A percentile compares a stretch with the other conserved stretches of the same genome.
phyloP scores from a whole-genome alignment of 768 basidiomycete species.

The Tylopilus sp. region DNA sequence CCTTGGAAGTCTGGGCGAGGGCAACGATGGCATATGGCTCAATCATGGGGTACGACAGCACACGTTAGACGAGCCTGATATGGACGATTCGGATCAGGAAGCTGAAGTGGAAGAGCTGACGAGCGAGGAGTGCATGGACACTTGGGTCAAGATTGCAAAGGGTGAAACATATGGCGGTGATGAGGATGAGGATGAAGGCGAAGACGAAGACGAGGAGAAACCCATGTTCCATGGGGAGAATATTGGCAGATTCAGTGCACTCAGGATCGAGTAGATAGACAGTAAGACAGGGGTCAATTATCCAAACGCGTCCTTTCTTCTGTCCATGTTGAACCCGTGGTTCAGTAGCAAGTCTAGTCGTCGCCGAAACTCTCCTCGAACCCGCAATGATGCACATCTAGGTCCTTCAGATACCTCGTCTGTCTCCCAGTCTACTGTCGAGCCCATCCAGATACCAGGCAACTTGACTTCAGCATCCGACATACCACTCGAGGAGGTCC shows the following conservation, averaged over 20 bases:
- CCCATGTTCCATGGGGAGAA: not conserved
- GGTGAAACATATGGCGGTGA: constrained; percentile 19
- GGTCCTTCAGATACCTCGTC: constrained; percentile 12
- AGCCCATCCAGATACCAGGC: constrained; percentile 5
- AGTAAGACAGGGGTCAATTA: constrained; percentile 10
- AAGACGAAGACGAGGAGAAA: constrained; percentile 17
- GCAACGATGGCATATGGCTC: constrained; percentile 58
- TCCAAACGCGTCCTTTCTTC: constrained; percentile 3
- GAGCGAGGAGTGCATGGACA: constrained; percentile 5
- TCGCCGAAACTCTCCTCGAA: constrained; percentile 6
- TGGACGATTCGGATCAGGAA: constrained; percentile 33
- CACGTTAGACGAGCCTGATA: constrained; percentile 21
- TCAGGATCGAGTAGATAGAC: constrained; percentile 22
- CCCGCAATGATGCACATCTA: not conserved
- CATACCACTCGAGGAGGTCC: constrained; percentile 21
- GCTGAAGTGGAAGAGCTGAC: constrained; percentile 11
- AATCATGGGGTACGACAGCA: constrained; percentile 27
- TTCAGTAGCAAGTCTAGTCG: constrained; percentile 29
- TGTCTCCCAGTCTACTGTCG: constrained; percentile 19
- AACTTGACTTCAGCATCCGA: constrained; percentile 19
- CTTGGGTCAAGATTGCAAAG: not conserved
- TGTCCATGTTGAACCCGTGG: constrained; percentile 29
- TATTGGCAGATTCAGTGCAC: constrained; percentile 30
- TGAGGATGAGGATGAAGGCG: constrained; percentile 17
- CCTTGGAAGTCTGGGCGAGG: constrained; percentile 37